Evolutionary conservation across 2,329 filamentous ascomycete species (phyloP), one percentile per base, ranked within the genome.

Genomic region (Trichoderma asperellum): DNA sequence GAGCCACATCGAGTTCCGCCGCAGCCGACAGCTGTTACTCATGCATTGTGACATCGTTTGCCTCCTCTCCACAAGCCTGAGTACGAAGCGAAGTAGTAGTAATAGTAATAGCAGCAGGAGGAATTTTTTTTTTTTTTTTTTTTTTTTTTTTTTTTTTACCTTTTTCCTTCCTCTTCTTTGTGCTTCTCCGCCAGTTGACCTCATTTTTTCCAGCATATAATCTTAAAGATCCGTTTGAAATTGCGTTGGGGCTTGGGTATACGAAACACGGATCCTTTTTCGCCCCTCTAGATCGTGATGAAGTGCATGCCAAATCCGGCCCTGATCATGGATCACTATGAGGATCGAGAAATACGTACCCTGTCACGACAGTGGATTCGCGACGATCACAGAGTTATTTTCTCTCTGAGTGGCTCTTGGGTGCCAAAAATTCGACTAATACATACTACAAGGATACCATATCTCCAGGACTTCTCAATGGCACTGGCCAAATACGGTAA

Each of bases 31-130:
- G 32, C 27, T 27, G 24, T 43, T 37, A 40, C 37, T 59, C 64
- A 67, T 67, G 64, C 64, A 52, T 59, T 59, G 64, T 67, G 64
- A 67, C 64, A 67, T 67, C 64, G 64, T 59, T 65, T 64, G 49
- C 55, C 64, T 59, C 55, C 40, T 8, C 40, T 67, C 61, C 49
- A 43, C 61, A 21, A 24, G 55, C 56, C 27, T 52, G 35, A 43
- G 64, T 52, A 27, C 27, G 63, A 32, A 35, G 34, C 34, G 16
- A 27, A 47, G 35, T 10, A 35, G 37, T 32, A 32, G 32, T 40
- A 40, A 40, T 32, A 32, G 32, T 40, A 40, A 40, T 40, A 16
- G 14, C 37, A 43, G 37, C 37, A 18, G 37, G 14, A 43, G 37
- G 37, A 43, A 40, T 40, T 43, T 43, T 18, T 2, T 8, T 18